Evolutionary conservation across 1,284 basidiomycete species (phyloP), one percentile per base, ranked within the genome.

Genomic region (Abortiporus biennis): DNA sequence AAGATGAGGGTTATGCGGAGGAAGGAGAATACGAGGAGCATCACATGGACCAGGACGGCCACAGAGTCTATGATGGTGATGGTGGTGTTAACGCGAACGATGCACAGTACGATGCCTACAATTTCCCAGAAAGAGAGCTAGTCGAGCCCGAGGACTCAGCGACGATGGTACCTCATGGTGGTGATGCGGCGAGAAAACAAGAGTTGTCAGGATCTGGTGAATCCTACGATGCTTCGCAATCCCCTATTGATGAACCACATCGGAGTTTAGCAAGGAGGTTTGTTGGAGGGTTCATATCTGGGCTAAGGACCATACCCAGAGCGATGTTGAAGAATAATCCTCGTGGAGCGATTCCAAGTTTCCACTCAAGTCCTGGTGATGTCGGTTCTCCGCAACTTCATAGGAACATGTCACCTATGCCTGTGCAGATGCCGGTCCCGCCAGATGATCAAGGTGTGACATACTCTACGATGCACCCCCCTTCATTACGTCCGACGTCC

Each of bases 321-420:
- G 36, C 24, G 3, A 43, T 43, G 42, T 35, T 35, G 5, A 43
- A 43, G 29, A 43, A 43, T 17, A 43, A 38, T 23, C 42, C 42
- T 11, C 35, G 42, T 23, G 36, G 25, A 12, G n/a, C 29, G 20
- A 16, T 30, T 8, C 25, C 15, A 11, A 11, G 16, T 24, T n/a
- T 8, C 16, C 17, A 20, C 13, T 12, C 20, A 6, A 27, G 16
- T 29, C 15, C 24, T 27, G 42, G 19, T n/a, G 24, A 19, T 13
- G 27, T 8, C 9, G 27, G 27, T 15, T 20, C 42, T 21, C 4
- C 9, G 17, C 13, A 17, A 17, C 3, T 30, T 3, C 15, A n/a
- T 31, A 6, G 16, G 27, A 9, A 4, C 16, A 11, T 9, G 8
- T 31, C 11, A 37, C 8, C 19, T 12, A 5, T 37, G 16, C n/a